Evolutionary conservation across 805 yeast species (phyloP).

Genomic region (Teunomyces panamensis): DNA sequence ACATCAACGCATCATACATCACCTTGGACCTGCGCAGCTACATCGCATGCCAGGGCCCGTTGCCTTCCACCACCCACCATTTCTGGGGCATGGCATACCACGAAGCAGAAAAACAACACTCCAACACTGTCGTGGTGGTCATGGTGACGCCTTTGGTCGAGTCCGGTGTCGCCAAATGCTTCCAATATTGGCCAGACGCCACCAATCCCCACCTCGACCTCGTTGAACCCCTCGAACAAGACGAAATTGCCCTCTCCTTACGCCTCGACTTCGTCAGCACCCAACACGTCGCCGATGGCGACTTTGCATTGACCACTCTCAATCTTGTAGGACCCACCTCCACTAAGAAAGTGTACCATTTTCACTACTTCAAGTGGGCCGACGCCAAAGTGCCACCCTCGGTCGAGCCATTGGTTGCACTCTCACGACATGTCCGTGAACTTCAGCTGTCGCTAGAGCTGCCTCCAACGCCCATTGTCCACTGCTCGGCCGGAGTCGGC

Average conservation of each 20-base stretch:
- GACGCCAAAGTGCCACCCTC: constrained; percentile 41
- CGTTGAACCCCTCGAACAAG: constrained; percentile 12
- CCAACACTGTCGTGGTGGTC: constrained; percentile 27
- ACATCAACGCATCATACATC: constrained; percentile 40
- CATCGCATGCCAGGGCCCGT: constrained; percentile 72
- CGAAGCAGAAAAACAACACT: constrained; percentile 26
- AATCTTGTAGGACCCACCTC: constrained; percentile 16
- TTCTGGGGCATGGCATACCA: constrained; percentile 52
- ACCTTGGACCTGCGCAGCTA: constrained; percentile 26
- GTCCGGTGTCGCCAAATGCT: constrained; percentile 38
- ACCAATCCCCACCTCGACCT: constrained; percentile 18
- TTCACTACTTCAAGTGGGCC: constrained; percentile 43
- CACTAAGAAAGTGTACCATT: constrained; percentile 33
- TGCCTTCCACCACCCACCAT: constrained; percentile 34
- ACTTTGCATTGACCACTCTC: constrained; percentile 25
- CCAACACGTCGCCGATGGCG: constrained; percentile 13
- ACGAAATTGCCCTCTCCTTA: constrained; percentile 21
- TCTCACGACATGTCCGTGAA: constrained; percentile 18
- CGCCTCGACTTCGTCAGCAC: constrained; percentile 16
- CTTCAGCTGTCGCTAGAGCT: constrained; percentile 5
- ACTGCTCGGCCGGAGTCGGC: constrained; percentile 97
- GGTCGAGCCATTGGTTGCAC: constrained; percentile 24
- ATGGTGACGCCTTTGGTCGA: constrained; percentile 56
- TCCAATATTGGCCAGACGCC: constrained; percentile 36
- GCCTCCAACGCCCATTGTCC: constrained; percentile 35